These are phyloP conservation scores for Zygotorulaspora sp. DNA, from an alignment of 805 yeast genomes.

Conservation along the genomic window DNA sequence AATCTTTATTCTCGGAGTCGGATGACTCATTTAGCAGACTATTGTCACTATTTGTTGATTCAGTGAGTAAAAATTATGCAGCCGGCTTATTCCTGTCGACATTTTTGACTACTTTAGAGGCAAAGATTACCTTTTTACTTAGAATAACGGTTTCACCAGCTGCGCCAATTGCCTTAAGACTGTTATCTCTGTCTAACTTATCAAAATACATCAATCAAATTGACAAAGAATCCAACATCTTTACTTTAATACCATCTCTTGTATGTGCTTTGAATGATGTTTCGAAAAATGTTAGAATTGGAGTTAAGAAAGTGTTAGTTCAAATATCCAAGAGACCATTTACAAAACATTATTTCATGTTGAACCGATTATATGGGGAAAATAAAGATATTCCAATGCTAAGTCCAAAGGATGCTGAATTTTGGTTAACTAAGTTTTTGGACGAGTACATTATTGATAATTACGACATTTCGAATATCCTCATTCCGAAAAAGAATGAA, in stretches of 20 bases:
- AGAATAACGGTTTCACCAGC: slow-evolving; percentile 54
- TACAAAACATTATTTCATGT: slow-evolving; percentile 45
- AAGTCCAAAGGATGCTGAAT: slow-evolving; percentile 59
- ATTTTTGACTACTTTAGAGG: slow-evolving; percentile 39
- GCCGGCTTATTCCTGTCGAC: slow-evolving; percentile 34
- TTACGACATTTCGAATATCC: slow-evolving; percentile 41
- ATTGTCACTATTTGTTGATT: slow-evolving; percentile 41
- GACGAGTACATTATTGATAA: slow-evolving; percentile 49
- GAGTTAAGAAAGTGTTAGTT: slow-evolving; percentile 38
- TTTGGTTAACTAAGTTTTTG: slow-evolving; percentile 40
- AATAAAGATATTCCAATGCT: slow-evolving; percentile 47
- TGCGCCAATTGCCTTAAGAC: slow-evolving; percentile 55
- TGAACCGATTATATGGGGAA: slow-evolving; percentile 54
- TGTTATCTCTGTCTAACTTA: slow-evolving; percentile 44
- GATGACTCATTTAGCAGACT: slow-evolving; percentile 41
- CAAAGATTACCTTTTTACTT: slow-evolving; percentile 53
- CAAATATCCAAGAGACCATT: slow-evolving; percentile 38
- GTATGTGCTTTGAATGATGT: slow-evolving; percentile 50
- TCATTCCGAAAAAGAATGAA: slow-evolving; percentile 52
- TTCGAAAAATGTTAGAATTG: slow-evolving; percentile 47
- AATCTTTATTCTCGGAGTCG: slow-evolving; percentile 32
- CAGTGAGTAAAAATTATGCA: slow-evolving; percentile 38
- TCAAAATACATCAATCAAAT: slow-evolving; percentile 33
- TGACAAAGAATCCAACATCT: slow-evolving; percentile 40
- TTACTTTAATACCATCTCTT: slow-evolving; percentile 56